Conservation (phyloP, 805 yeast species). For the Suhomyces sp. region DNA sequence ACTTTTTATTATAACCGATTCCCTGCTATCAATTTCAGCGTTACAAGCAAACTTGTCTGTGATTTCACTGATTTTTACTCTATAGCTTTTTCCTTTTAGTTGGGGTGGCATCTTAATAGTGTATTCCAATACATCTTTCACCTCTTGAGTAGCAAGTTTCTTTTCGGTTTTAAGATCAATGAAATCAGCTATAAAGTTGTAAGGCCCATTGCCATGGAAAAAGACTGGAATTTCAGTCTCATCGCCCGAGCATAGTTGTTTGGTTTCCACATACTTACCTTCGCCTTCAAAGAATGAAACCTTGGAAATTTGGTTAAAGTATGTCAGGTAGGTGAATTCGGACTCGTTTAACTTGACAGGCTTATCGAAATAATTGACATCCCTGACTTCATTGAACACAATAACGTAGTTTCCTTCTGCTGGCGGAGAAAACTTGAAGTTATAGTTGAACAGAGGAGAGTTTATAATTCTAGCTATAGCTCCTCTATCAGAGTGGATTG, state of each 20-base stretch:
- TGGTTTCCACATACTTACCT: constrained; percentile 12
- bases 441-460: constrained; percentile 21
- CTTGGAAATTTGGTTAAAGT: constrained; percentile 66
- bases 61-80: constrained; percentile 59
- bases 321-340: constrained; percentile 59
- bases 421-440: constrained; percentile 68
- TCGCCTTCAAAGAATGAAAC: constrained; percentile 27
- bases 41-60: constrained; percentile 77
- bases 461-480: constrained; percentile 23
- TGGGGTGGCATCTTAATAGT: constrained; percentile 55
- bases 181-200: constrained; percentile 64
- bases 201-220: constrained; percentile 81
- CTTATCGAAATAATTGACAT: constrained; percentile 53
- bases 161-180: constrained; percentile 39
- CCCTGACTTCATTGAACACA: constrained; percentile 62
- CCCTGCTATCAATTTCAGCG: constrained; percentile 64
- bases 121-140: constrained; percentile 32
- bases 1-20: constrained; percentile 54
- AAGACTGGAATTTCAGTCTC: constrained; percentile 45
- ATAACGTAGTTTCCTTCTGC: constrained; percentile 80
- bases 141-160: constrained; percentile 24
- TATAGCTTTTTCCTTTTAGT: constrained; percentile 68
- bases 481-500: constrained; percentile 33
- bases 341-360: constrained; percentile 29
- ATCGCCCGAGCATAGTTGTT: constrained; percentile 31